Percentiles rank a stretch among this genome's conserved stretches.
Conservation (phyloP, 495 filamentous ascomycete genomes). For the Tuber aestivum region DNA sequence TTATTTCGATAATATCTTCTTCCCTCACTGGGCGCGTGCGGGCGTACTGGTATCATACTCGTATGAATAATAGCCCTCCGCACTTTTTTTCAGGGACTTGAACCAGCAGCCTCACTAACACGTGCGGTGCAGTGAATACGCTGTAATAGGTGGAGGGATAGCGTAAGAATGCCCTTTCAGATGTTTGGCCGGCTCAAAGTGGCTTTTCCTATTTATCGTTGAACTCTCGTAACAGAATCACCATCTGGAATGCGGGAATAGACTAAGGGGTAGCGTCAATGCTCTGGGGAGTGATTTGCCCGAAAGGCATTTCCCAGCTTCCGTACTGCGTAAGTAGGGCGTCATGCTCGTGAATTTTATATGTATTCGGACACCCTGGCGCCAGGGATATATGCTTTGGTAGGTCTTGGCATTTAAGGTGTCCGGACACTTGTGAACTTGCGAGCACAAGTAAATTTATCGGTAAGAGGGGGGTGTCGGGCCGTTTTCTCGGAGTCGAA, state of each 20-base stretch:
- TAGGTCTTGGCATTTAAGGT: not conserved
- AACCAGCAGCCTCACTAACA: no score
- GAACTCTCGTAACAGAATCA: not conserved
- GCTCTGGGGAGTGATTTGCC: not conserved
- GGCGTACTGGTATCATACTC: no score
- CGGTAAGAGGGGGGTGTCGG: no score
- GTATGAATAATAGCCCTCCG: no score
- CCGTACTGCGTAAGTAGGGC: not conserved
- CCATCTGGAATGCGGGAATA: not conserved
- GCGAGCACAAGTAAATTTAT: no score
- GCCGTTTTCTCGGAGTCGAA: no score
- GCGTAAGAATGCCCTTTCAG: not conserved
- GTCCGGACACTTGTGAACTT: not conserved
- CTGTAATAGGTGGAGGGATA: no score
- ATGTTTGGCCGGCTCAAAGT: not conserved
- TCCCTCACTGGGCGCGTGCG: no score
- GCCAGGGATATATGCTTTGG: not conserved
- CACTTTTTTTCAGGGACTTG: no score
- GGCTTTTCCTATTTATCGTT: not conserved
- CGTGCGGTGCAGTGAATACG: no score
- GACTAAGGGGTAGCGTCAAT: not conserved
- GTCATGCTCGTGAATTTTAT: not conserved
- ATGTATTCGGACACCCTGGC: not conserved
- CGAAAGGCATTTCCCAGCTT: not conserved
- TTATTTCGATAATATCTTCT: no score